Conservation (phyloP, 345 rosid genomes). For the Anastatica hierochuntica region DNA sequence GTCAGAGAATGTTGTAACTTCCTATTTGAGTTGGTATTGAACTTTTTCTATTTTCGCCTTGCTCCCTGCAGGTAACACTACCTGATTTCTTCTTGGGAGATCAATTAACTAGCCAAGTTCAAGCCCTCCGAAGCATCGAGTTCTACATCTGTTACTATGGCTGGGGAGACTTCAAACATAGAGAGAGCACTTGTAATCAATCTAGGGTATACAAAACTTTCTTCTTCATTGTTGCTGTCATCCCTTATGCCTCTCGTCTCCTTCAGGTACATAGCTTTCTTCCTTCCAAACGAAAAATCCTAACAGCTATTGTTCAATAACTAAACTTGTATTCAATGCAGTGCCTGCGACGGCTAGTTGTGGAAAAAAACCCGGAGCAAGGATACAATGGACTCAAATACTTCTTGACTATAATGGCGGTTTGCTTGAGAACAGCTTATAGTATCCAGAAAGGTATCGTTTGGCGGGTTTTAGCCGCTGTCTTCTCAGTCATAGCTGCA, state of each 20-base stretch:
- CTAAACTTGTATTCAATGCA: slow-evolving; percentile 14
- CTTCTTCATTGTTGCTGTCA: slow-evolving; percentile 41
- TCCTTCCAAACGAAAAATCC: neutral
- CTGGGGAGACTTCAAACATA: slow-evolving; percentile 42
- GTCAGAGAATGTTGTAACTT: neutral
- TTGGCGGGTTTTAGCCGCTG: slow-evolving; percentile 35
- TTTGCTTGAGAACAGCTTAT: slow-evolving; percentile 48
- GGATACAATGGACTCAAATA: slow-evolving; percentile 54
- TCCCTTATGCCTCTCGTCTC: slow-evolving; percentile 46
- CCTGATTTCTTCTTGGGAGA: slow-evolving; percentile 74
- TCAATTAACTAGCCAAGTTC: slow-evolving; percentile 68
- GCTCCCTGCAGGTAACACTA: slow-evolving; percentile 43
- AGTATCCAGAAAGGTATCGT: slow-evolving; percentile 15
- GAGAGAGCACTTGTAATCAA: slow-evolving; percentile 29
- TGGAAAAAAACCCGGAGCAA: slow-evolving; percentile 48
- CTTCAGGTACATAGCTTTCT: slow-evolving; percentile 37
- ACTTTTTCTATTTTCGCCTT: neutral
- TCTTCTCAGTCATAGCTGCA: slow-evolving; percentile 40
- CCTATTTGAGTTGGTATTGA: neutral
- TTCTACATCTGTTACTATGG: slow-evolving; percentile 64
- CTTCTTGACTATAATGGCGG: slow-evolving; percentile 49
- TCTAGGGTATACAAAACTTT: slow-evolving; percentile 29
- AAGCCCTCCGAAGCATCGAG: slow-evolving; percentile 59
- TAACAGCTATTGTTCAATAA: neutral
- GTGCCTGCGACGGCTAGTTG: slow-evolving; percentile 52